These are phyloP conservation scores for Sclerotinia spermophila DNA, from an alignment of 2,329 filamentous ascomycete genomes.

Conservation along the genomic window DNA sequence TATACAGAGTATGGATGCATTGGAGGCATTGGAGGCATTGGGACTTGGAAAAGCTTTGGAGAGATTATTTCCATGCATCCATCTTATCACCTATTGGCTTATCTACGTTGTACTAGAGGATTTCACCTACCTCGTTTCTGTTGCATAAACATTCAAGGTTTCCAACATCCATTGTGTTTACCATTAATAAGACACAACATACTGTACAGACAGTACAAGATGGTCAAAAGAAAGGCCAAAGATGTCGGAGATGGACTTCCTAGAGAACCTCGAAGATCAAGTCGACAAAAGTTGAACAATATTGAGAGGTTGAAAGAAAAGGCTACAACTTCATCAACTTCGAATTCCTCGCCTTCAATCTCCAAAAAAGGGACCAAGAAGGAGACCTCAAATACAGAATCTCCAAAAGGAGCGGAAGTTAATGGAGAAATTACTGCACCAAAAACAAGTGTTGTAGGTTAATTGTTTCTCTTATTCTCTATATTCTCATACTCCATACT, in stretches of 20 bases:
- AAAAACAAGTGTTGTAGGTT: slow-evolving; percentile 6
- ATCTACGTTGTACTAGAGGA: neutral
- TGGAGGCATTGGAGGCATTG: neutral
- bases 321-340: slow-evolving; percentile 15
- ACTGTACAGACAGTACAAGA: slow-evolving; percentile 7
- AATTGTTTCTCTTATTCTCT: neutral
- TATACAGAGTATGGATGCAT: too few species aligned
- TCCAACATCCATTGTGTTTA: neutral
- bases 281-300: slow-evolving; percentile 24
- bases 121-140: neutral
- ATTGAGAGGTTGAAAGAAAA: slow-evolving; percentile 18
- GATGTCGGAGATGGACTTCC: slow-evolving; percentile 21
- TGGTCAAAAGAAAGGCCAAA: slow-evolving; percentile 34
- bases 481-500: neutral
- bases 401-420: slow-evolving; percentile 8
- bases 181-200: neutral
- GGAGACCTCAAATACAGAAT: neutral
- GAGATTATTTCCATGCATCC: neutral
- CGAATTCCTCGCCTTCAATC: slow-evolving; percentile 11
- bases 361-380: slow-evolving; percentile 19
- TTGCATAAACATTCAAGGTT: slow-evolving; percentile 8
- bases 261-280: slow-evolving; percentile 29
- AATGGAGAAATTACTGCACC: neutral
- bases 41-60: neutral
- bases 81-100: neutral